These are phyloP conservation scores for Hypocrella siamensis DNA, from an alignment of 2,329 filamentous ascomycete species.

Conservation along the genomic window DNA sequence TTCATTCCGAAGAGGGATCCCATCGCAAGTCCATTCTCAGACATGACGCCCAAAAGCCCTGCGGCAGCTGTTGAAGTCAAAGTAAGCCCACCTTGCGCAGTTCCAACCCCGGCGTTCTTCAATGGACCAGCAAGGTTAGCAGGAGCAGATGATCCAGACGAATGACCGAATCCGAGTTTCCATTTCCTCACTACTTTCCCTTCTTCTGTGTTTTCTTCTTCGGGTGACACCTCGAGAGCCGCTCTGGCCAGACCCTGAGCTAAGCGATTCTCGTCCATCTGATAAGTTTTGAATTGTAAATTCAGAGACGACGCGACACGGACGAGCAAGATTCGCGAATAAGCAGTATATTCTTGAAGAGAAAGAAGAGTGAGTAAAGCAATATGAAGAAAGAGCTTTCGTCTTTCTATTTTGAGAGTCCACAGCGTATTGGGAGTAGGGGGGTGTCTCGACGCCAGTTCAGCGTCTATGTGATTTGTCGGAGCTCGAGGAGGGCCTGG, in stretches of 20 bases:
- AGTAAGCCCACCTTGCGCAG: slow-evolving; percentile 61
- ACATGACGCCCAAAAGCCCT: slow-evolving; percentile 62
- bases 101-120: slow-evolving; percentile 63
- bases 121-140: slow-evolving; percentile 64
- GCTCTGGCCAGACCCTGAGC: slow-evolving; percentile 60
- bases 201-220: slow-evolving; percentile 35
- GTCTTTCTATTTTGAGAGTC: slow-evolving; percentile 41
- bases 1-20: slow-evolving; percentile 89
- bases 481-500: slow-evolving; percentile 23
- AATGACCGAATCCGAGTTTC: slow-evolving; percentile 44
- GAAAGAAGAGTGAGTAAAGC: slow-evolving; percentile 59
- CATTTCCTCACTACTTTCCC: slow-evolving; percentile 49
- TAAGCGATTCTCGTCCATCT: slow-evolving; percentile 59
- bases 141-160: slow-evolving; percentile 26
- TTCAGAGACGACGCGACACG: slow-evolving; percentile 55
- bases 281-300: slow-evolving; percentile 47
- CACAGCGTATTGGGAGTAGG: slow-evolving; percentile 46
- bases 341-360: slow-evolving; percentile 60
- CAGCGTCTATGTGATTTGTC: slow-evolving; percentile 27
- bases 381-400: slow-evolving; percentile 54
- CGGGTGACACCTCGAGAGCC: slow-evolving; percentile 33
- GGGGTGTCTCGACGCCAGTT: slow-evolving; percentile 34
- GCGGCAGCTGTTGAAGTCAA: slow-evolving; percentile 61
- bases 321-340: slow-evolving; percentile 57
- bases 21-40: slow-evolving; percentile 64